Conservation (phyloP, 1,284 basidiomycete genomes). For the Marasmius fiardii region DNA sequence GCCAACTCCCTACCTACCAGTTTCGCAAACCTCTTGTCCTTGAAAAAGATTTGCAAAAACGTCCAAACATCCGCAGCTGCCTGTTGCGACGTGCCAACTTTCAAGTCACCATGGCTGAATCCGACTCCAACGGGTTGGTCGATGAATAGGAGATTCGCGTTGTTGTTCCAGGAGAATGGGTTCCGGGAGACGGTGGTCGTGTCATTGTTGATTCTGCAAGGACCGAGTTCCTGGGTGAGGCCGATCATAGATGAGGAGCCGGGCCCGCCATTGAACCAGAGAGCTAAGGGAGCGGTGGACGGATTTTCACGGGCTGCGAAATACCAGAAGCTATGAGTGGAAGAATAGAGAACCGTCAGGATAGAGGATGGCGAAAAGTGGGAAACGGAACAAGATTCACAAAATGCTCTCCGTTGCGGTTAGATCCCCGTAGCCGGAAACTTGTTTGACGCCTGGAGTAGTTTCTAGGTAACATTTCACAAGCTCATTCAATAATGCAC, state of each 20-base stretch:
- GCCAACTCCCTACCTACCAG: constrained; percentile 48
- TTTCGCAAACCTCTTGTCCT: constrained; percentile 53
- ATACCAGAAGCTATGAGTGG: constrained; percentile 59
- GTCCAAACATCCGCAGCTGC: constrained; percentile 59
- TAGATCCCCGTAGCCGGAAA: constrained; percentile 43
- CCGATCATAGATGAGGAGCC: constrained; percentile 69
- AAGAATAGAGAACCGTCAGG: not conserved
- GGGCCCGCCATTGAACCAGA: constrained; percentile 69
- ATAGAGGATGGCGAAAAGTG: not conserved
- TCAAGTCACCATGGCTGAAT: constrained; percentile 52
- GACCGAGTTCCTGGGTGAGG: constrained; percentile 62
- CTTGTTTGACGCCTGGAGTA: constrained; percentile 38
- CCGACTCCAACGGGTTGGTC: constrained; percentile 65
- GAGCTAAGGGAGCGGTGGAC: constrained; percentile 51
- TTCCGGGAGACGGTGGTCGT: constrained; percentile 49
- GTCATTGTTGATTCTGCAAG: constrained; percentile 61
- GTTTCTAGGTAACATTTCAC: constrained; percentile 24
- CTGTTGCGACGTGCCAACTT: constrained; percentile 47
- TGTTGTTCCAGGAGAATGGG: constrained; percentile 63
- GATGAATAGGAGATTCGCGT: constrained; percentile 56
- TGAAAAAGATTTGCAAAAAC: constrained; percentile 67
- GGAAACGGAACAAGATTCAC: constrained; percentile 23
- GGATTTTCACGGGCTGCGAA: constrained; percentile 59
- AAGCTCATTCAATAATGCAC: not conserved
- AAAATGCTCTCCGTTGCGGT: constrained; percentile 37